Conservation (phyloP, 192 early-diverging fungal genomes). For the Coemansia sp. region DNA sequence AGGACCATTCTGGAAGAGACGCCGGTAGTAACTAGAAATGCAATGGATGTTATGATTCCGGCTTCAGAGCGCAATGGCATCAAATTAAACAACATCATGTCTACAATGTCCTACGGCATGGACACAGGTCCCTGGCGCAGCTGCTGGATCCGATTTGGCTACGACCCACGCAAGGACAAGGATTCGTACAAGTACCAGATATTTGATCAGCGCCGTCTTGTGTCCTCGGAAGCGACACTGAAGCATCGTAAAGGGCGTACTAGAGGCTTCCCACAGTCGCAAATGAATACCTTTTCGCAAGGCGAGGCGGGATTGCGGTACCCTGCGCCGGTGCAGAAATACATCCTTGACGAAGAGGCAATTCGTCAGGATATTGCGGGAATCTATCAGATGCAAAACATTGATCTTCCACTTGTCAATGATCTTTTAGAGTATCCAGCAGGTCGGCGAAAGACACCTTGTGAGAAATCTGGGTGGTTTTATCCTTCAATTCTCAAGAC, state of each 20-base stretch:
- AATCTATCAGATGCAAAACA: constrained; percentile 36
- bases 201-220: constrained; percentile 27
- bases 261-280: background rate
- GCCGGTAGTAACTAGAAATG: constrained; percentile 42
- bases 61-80: constrained; percentile 15
- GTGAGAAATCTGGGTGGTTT: constrained; percentile 48
- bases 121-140: constrained; percentile 43
- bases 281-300: background rate
- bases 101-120: constrained; percentile 40
- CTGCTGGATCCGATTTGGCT: constrained; percentile 55
- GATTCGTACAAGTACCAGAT: constrained; percentile 51
- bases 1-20: constrained; percentile 23
- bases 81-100: constrained; percentile 16
- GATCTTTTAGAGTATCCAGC: constrained; percentile 33
- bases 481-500: constrained; percentile 18
- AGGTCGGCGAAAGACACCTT: constrained; percentile 24
- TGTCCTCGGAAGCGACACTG: background rate
- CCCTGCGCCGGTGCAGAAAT: constrained; percentile 6
- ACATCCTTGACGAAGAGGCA: constrained; percentile 27
- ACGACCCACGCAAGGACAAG: constrained; percentile 43
- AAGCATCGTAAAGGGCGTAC: background rate
- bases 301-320: background rate
- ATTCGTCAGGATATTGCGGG: constrained; percentile 26
- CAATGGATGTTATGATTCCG: constrained; percentile 36
- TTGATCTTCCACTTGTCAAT: constrained; percentile 21